Conservation (phyloP, 2,329 filamentous ascomycete species). For the Aureobasidium vineae region DNA sequence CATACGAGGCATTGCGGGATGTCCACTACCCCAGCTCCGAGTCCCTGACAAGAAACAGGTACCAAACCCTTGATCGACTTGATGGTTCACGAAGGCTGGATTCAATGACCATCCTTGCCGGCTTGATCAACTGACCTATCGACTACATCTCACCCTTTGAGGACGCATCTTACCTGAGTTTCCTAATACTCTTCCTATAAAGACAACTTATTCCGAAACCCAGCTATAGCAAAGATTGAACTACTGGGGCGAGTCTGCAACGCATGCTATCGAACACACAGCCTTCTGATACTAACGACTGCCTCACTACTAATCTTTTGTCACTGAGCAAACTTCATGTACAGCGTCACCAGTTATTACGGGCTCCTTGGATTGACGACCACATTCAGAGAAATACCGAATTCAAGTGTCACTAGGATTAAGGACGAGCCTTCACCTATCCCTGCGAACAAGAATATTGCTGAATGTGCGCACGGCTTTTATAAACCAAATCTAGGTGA, state of each 20-base stretch:
- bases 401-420: neutral
- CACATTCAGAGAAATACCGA: neutral
- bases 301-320: neutral
- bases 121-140: neutral
- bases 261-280: neutral
- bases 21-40: neutral
- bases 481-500: neutral
- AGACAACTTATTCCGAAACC: too few species aligned
- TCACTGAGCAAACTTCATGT: too few species aligned
- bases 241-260: neutral
- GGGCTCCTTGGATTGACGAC: too few species aligned
- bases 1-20: neutral
- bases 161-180: too few species aligned
- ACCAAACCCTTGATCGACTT: slow-evolving; percentile 8
- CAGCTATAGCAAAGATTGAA: neutral
- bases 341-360: too few species aligned
- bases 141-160: neutral
- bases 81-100: neutral
- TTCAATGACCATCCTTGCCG: neutral
- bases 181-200: neutral
- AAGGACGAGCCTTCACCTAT: neutral
- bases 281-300: neutral
- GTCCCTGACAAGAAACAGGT: neutral
- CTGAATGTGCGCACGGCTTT: neutral
- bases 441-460: neutral